A percentile compares a stretch with the other conserved stretches of the same genome.
phyloP scores from a whole-genome alignment of 768 basidiomycete species.

The Tulasnella sp. region DNA sequence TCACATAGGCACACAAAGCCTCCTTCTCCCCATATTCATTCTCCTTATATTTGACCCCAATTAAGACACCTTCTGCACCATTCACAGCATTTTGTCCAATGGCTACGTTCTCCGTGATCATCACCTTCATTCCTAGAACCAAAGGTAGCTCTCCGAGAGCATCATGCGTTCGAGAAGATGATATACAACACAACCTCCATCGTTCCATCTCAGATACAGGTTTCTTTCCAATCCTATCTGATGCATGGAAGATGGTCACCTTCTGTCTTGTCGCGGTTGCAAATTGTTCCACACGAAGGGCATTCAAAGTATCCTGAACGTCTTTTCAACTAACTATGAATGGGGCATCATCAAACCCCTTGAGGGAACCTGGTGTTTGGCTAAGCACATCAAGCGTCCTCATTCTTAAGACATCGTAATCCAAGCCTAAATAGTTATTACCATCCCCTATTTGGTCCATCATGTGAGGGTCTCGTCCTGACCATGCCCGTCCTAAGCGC shows the following conservation, averaged over 20 bases:
- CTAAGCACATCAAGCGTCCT: background rate
- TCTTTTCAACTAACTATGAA: background rate
- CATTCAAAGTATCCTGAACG: slow-evolving; percentile 4
- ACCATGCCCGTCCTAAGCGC: background rate
- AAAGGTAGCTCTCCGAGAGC: slow-evolving; percentile 2
- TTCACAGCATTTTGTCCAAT: slow-evolving; percentile 30
- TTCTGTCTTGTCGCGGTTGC: background rate
- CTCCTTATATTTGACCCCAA: slow-evolving; percentile 21
- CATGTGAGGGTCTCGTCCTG: background rate
- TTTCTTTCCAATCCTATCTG: background rate
- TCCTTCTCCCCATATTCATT: slow-evolving; percentile 20
- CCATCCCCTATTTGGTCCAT: background rate
- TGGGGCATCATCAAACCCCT: background rate
- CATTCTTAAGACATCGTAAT: background rate
- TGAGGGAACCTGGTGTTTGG: background rate
- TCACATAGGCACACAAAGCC: slow-evolving; percentile 24
- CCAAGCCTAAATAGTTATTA: background rate
- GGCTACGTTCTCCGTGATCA: slow-evolving; percentile 28
- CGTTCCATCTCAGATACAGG: background rate
- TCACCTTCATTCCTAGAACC: slow-evolving; percentile 13
- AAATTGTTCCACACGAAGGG: background rate
- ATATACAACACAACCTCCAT: background rate
- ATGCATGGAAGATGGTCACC: background rate
- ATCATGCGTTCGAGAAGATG: background rate
- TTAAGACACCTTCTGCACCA: slow-evolving; percentile 24